Percentiles rank a stretch among this genome's conserved stretches.
Evolutionary conservation across 1,284 basidiomycete genomes (phyloP).

Genomic region (Pisolithus thermaeus): DNA sequence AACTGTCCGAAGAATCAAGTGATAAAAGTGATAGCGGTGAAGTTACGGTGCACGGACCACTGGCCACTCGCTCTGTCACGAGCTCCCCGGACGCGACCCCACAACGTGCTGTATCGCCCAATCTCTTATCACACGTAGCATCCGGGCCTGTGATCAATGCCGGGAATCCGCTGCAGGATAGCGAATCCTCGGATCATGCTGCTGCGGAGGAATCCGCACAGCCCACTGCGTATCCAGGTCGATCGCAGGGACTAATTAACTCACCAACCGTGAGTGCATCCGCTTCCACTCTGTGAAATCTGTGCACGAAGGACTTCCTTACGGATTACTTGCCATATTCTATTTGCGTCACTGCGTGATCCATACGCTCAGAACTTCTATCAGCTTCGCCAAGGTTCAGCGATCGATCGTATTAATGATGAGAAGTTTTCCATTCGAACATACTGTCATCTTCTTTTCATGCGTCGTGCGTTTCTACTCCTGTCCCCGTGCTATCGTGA

Average conservation of each 20-base stretch:
- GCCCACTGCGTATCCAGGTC: background rate
- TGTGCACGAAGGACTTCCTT: slow-evolving; percentile 7
- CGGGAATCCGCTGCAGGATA: slow-evolving; percentile 11
- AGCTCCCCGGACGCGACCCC: background rate
- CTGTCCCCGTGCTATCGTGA: background rate
- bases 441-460: slow-evolving; percentile 18
- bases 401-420: slow-evolving; percentile 6
- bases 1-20: slow-evolving; percentile 26
- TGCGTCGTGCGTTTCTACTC: slow-evolving; percentile 19
- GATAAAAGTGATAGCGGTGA: slow-evolving; percentile 23
- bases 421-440: slow-evolving; percentile 10
- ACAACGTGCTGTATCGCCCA: slow-evolving; percentile 2
- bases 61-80: slow-evolving; percentile 4
- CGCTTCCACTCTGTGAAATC: slow-evolving; percentile 14
- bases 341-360: slow-evolving; percentile 13
- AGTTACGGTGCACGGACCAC: slow-evolving; percentile 8
- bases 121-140: background rate
- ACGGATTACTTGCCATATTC: slow-evolving; percentile 4
- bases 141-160: slow-evolving; percentile 9
- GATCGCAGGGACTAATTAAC: slow-evolving; percentile 10
- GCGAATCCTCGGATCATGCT: slow-evolving; percentile 7
- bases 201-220: slow-evolving; percentile 4
- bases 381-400: slow-evolving; percentile 17
- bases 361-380: slow-evolving; percentile 18
- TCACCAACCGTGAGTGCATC: slow-evolving; percentile 23